A percentile compares a stretch with the other conserved stretches of the same genome.
Evolutionary conservation across 2,329 filamentous ascomycete species (phyloP).

Genomic region (Biscogniauxia mediterranea): DNA sequence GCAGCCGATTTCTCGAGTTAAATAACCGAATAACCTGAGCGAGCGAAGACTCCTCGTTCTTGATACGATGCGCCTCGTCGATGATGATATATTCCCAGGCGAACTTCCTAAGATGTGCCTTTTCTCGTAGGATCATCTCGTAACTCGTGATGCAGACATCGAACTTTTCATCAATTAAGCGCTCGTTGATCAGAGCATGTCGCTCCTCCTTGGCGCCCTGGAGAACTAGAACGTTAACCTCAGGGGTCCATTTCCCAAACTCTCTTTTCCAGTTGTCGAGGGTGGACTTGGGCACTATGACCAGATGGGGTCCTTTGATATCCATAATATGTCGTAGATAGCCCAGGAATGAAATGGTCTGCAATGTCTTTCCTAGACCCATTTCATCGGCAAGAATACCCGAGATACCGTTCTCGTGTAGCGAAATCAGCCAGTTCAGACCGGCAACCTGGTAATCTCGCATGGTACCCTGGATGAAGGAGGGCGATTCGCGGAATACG

Average conservation of each 20-base stretch:
- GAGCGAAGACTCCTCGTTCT: conserved; percentile 96
- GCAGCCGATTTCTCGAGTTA: conserved; percentile 87
- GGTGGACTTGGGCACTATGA: conserved; percentile 93
- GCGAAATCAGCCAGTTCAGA: conserved; percentile 94
- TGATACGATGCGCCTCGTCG: conserved; percentile 96
- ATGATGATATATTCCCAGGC: conserved; percentile 99
- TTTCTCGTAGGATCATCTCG: conserved; percentile 97
- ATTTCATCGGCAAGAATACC: conserved; percentile 98
- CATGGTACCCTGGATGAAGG: conserved; percentile 87
- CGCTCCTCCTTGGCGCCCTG: conserved; percentile 96
- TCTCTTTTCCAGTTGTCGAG: conserved; percentile 98
- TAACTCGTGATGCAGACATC: conserved; percentile 98
- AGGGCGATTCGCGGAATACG: conserved; percentile 88
- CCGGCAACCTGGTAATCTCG: conserved; percentile 95
- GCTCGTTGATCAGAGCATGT: conserved; percentile 81
- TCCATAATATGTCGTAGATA: conserved; percentile 89
- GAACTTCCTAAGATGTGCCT: conserved; percentile 92
- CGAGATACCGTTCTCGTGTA: conserved; percentile 98
- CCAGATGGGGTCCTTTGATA: conserved; percentile 85
- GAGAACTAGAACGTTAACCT: conserved; percentile 89
- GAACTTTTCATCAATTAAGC: conserved; percentile 90
- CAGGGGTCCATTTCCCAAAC: conserved; percentile 90
- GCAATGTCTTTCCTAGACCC: conserved; percentile 95
- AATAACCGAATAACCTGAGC: conserved; percentile 96
- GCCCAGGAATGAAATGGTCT: conserved; percentile 95